Percentiles rank a stretch among this genome's conserved stretches.
These are phyloP conservation scores for Sphaerulina musiva DNA, from an alignment of 2,329 filamentous ascomycete genomes.

Conservation along the genomic window DNA sequence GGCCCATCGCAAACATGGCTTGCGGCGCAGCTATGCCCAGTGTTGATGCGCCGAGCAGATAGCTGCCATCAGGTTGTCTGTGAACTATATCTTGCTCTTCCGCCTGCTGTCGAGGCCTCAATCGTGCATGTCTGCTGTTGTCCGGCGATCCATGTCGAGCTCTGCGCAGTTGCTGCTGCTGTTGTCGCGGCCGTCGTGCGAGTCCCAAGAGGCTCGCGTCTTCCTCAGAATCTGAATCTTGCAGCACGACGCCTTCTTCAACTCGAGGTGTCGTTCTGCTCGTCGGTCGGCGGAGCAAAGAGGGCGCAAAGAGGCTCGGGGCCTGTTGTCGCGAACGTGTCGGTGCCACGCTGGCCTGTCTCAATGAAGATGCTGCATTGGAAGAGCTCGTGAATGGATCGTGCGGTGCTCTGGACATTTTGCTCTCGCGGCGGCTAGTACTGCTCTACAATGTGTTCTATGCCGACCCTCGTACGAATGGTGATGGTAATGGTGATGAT, in stretches of 20 bases:
- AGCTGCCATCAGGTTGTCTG: slow-evolving; percentile 25
- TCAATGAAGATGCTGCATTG: slow-evolving; percentile 17
- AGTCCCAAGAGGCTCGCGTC: slow-evolving; percentile 10
- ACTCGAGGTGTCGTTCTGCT: slow-evolving; percentile 23
- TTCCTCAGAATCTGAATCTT: slow-evolving; percentile 25
- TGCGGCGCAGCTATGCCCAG: slow-evolving; percentile 3
- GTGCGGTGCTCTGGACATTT: slow-evolving; percentile 12
- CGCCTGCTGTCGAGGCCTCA: slow-evolving; percentile 11
- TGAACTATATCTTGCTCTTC: slow-evolving; percentile 27
- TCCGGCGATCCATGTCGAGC: slow-evolving; percentile 20
- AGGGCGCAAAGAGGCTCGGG: slow-evolving; percentile 26
- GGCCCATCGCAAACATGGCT: slow-evolving; percentile 10
- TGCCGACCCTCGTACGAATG: neutral
- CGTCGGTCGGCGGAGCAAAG: slow-evolving; percentile 22
- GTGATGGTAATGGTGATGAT: neutral
- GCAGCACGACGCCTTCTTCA: slow-evolving; percentile 25
- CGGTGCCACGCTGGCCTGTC: slow-evolving; percentile 20
- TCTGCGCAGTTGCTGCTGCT: slow-evolving; percentile 13
- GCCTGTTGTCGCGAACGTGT: slow-evolving; percentile 22
- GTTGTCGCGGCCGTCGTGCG: slow-evolving; percentile 7
- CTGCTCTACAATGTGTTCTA: neutral
- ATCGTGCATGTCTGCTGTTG: slow-evolving; percentile 8
- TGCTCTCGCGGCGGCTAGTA: neutral
- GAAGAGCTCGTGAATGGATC: slow-evolving; percentile 25
- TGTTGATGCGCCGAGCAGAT: slow-evolving; percentile 20